Base-by-base conservation (phyloP, 208 protist genomes). In the Wallacemonas sp. region DNA sequence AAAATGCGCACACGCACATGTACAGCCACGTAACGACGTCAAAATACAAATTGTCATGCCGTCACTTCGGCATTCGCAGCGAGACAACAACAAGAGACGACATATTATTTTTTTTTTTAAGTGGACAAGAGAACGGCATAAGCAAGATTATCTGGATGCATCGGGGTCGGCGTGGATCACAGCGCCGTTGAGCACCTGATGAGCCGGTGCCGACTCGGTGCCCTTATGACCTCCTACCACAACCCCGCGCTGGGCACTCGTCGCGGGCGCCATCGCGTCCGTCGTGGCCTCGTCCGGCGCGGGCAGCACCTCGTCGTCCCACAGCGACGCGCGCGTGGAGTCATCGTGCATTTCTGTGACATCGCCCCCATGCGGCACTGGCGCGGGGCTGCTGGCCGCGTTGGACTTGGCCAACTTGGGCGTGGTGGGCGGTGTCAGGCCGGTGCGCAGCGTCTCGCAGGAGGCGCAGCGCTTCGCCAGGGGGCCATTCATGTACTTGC, bases 401-500 rank as follows among this genome's bases (percentile, higher is more conserved):
- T 22, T 50, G 7, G 44, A 41, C 16, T 49, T 25, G 44, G 10
- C 11, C 18, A 41, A 50, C 36, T 49, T 63, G 20, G 33, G 39
- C 14, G 57, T 50, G 23, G 38, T 33, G 2, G 57, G 57, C 14
- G 28, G 44, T 38, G 61, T 65, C 11, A 12, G 61, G 18, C 42
- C 61, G 44, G 61, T 38, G 44, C 74, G 76, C 38, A 74, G 23
- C 29, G 86, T 85, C 63, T 83, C 76, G 68, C 90, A 95, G 12
- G 84, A 74, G 16, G 78, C 67, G 49, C 90, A 95, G 52, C 65
- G 72, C 23, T 28, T 67, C 16, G 79, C 74, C 14, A 71, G 61
- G 3, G 84, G 73, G 2, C 77, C 72, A 77, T 92, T 92, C 41
- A 91, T 69, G 59, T 86, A 87, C n/a, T 72, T 77, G 65, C 90